A percentile compares a stretch with the other conserved stretches of the same genome.
phyloP scores from a whole-genome alignment of 129 eudicot species.

The Dittrichia graveolens region DNA sequence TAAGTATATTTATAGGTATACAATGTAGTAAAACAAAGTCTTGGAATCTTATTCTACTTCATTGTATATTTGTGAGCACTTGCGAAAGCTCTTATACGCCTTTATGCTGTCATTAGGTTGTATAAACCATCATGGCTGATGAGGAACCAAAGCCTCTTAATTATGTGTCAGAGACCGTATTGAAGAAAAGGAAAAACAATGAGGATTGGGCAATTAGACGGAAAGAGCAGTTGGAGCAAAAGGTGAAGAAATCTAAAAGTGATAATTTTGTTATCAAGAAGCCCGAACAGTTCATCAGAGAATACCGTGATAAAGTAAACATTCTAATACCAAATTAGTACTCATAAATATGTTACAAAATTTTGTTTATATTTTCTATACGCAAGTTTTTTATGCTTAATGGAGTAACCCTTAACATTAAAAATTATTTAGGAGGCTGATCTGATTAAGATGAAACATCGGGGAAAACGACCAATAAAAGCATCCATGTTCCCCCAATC shows the following conservation, averaged over 20 bases:
- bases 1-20: background rate
- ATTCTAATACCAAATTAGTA: background rate
- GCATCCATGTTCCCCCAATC: constrained; percentile 44
- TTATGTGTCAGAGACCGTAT: constrained; percentile 63
- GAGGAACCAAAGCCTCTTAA: constrained; percentile 51
- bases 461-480: constrained; percentile 46
- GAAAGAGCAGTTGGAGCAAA: constrained; percentile 68
- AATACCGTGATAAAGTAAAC: constrained; percentile 67
- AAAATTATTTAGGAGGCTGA: constrained; percentile 59
- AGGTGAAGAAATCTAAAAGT: constrained; percentile 52
- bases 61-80: background rate
- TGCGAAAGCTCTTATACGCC: background rate
- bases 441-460: constrained; percentile 75
- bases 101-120: constrained; percentile 20
- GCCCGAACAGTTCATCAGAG: constrained; percentile 75
- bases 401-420: background rate
- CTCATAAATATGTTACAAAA: background rate
- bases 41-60: background rate
- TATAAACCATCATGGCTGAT: constrained; percentile 46
- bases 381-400: background rate
- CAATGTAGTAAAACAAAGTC: background rate
- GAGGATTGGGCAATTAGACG: constrained; percentile 91
- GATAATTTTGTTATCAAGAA: constrained; percentile 65
- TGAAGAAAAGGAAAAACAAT: constrained; percentile 87
- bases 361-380: background rate